Evolutionary conservation across 2,329 filamentous ascomycete genomes (phyloP), one percentile per base, ranked within the genome.

Genomic region (Pestalotiopsis sp.): DNA sequence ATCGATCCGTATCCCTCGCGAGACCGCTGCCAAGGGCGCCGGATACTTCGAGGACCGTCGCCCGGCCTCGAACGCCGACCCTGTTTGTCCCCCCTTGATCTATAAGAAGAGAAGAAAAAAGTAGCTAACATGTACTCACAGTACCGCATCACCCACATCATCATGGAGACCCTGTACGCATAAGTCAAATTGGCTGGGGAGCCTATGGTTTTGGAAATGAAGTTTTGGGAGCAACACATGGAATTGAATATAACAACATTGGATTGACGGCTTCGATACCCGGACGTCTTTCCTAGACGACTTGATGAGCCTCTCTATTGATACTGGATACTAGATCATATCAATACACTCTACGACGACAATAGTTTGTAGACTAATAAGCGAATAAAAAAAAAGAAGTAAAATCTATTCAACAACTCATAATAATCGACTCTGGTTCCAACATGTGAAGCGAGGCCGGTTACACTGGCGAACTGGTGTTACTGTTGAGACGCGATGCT

Each of bases 41-140:
- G 95, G 95, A 73, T 98, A 98, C 89, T 97, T 98, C 74, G 94
- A 98, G 83, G 92, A 94, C 73, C 89, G 92, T 79, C 89, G 92
- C 72, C 91, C 92, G 69, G 94, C 94, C 68, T 95, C 92, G 76
- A 94, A 94, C 80, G 92, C 88, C 73, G 91, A 93, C 83, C 92
- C 92, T 13, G 41, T 45, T 14, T 45, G 41, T 45, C 13, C 17
- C 17, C 41, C 41, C 12, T 36, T n/a, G 41, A 13, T 2, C 4
- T 45, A 14, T 3, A 45, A n/a, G 17, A 45, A 13, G 4, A n/a
- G 13, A 45, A 45, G 17, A 45, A n/a, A 5, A 45, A n/a, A 13
- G 17, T n/a, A 14, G 41, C 41, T 45, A 45, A 45, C 41, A 5
- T 45, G 13, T 17, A 13, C 5, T 45, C 27, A 45, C 17, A 45